Base-by-base conservation (phyloP, 768 basidiomycete species). In the Termitomyces sp. region DNA sequence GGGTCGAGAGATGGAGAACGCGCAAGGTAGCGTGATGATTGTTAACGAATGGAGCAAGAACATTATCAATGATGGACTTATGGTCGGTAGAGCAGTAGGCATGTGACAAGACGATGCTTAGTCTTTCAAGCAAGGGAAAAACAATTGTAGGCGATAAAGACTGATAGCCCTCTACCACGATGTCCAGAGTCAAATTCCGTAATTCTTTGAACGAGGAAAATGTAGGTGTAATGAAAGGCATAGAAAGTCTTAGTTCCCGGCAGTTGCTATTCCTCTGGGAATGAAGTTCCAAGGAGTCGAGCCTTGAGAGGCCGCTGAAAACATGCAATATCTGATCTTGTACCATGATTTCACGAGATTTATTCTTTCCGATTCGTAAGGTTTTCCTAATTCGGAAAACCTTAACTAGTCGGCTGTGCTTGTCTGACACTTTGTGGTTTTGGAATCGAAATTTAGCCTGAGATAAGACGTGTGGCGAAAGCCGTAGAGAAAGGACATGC, bases 21-120 rank as follows among this genome's bases (percentile, higher is more conserved):
- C 53, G 50, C 22, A 68, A 51, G 9, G 58, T 62, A 3, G 17
- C 11, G 22, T 52, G 47, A 37, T 68, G 65, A 21, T 58, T 58
- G 45, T 65, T 63, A 24, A 70, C 53, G 50, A 68, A 68, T 17
- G 65, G 67, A 22, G 61, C 45, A 14, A 68, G 42, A 1, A 52
- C 54, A 15, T 60, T 51, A 14, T 48, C 5, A 10, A 65, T 24
- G 3, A 65, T 58, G 2, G n/a, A 30, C 15, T 35, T 50, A 7
- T 44, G 41, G 46, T 24, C 52, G 9, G 64, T 62, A 9, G 45
- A 55, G 17, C 52, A 40, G 41, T 62, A 62, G 0, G 61, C 60
- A n/a, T 60, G 57, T 6, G 57, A 60, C 17, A 68, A 47, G 17
- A 32, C 54, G 19, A 70, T 42, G 19, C 26, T 40, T 12, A 68